Evolutionary conservation across 1,139 yeast species (phyloP).

Genomic region (Geotrichum carabidarum): DNA sequence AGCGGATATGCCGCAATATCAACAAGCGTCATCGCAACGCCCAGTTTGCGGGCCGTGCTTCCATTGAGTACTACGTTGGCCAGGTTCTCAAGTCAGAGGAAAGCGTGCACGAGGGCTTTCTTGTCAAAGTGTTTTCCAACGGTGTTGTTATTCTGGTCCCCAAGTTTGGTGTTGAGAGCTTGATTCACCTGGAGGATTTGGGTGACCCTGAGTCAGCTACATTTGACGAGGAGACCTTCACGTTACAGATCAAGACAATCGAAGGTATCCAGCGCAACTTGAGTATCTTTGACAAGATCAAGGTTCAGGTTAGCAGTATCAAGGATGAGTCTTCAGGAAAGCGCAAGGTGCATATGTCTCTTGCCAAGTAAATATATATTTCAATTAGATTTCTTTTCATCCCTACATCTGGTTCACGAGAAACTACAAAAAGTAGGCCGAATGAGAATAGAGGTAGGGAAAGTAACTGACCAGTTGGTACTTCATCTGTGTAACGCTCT

Average conservation of each 20-base stretch:
- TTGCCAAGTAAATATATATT: constrained; percentile 20
- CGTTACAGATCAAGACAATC: constrained; percentile 51
- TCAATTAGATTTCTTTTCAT: background rate
- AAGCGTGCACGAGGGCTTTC: constrained; percentile 77
- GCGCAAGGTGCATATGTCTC: constrained; percentile 74
- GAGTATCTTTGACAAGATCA: constrained; percentile 79
- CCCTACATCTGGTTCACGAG: too few species aligned
- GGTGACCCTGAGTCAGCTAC: constrained; percentile 61
- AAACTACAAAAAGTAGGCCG: too few species aligned
- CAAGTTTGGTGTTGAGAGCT: constrained; percentile 93
- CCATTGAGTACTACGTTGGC: constrained; percentile 95
- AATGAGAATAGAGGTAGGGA: too few species aligned
- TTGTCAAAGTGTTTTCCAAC: constrained; percentile 86
- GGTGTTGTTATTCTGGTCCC: constrained; percentile 95
- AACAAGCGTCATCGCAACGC: constrained; percentile 95
- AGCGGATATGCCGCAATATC: constrained; percentile 78
- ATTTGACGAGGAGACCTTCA: constrained; percentile 74
- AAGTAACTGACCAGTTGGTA: background rate
- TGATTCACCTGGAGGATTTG: constrained; percentile 73
- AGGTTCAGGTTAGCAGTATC: constrained; percentile 73
- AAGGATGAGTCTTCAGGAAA: constrained; percentile 87
- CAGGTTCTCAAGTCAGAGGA: constrained; percentile 69
- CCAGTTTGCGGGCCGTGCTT: constrained; percentile 97
- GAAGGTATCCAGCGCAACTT: constrained; percentile 44
- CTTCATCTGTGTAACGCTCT: too few species aligned